phyloP scores from a whole-genome alignment of 495 filamentous ascomycete genomes.

The Daldinia childiae region DNA sequence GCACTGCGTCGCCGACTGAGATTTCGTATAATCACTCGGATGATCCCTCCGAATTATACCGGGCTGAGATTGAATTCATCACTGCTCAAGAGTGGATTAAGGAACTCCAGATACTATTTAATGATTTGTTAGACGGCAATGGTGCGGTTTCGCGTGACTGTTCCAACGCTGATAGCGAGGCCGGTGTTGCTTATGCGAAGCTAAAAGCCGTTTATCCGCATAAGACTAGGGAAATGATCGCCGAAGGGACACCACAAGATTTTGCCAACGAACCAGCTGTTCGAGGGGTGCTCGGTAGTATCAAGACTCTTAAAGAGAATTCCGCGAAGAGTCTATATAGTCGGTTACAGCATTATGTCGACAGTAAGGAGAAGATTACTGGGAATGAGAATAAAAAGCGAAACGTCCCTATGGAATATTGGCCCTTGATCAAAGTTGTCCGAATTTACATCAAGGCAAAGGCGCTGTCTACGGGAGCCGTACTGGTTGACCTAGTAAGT shows the following conservation, averaged over 20 bases:
- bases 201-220: constrained; percentile 71
- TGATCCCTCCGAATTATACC: constrained; percentile 58
- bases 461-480: constrained; percentile 67
- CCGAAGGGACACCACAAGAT: constrained; percentile 46
- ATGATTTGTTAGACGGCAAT: constrained; percentile 62
- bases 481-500: constrained; percentile 70
- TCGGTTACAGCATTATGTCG: constrained; percentile 44
- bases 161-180: constrained; percentile 59
- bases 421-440: constrained; percentile 75
- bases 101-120: constrained; percentile 61
- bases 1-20: constrained; percentile 73
- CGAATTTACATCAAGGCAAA: constrained; percentile 65
- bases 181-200: constrained; percentile 69
- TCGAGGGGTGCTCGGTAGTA: constrained; percentile 58
- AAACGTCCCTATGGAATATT: constrained; percentile 60
- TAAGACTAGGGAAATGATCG: constrained; percentile 60
- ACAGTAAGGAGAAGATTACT: constrained; percentile 46
- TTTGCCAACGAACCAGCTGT: constrained; percentile 55
- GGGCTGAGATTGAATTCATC: constrained; percentile 73
- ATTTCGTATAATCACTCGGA: constrained; percentile 67
- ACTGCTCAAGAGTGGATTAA: constrained; percentile 62
- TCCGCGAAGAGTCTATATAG: constrained; percentile 41
- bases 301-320: constrained; percentile 51
- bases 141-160: constrained; percentile 56
- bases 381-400: constrained; percentile 32